Conservation (phyloP, 2,329 filamentous ascomycete species). For the Colletotrichum destructivum region DNA sequence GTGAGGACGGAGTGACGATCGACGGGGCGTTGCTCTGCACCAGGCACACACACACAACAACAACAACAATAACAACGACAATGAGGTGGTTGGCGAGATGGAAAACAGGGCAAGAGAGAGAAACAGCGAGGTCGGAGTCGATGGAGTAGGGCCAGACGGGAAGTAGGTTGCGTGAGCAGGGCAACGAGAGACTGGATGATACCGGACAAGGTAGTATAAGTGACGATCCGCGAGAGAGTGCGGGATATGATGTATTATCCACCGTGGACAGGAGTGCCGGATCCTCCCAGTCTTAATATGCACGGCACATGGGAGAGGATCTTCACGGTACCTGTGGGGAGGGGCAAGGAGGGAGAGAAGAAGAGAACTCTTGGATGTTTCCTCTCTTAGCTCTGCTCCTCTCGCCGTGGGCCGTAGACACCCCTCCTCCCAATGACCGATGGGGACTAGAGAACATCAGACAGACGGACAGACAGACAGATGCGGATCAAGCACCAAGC, state of each 20-base stretch:
- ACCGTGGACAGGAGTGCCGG: slow-evolving; percentile 26
- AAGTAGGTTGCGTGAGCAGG: slow-evolving; percentile 29
- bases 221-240: neutral
- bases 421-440: too few species aligned
- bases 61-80: neutral
- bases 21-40: neutral
- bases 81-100: slow-evolving; percentile 31
- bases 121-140: slow-evolving; percentile 11
- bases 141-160: slow-evolving; percentile 1
- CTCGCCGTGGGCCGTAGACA: neutral
- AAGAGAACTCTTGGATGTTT: slow-evolving; percentile 17
- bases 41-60: neutral
- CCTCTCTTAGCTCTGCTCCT: neutral
- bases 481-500: too few species aligned
- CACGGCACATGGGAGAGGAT: slow-evolving; percentile 29
- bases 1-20: neutral
- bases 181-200: slow-evolving; percentile 27
- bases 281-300: slow-evolving; percentile 40
- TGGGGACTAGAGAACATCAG: too few species aligned
- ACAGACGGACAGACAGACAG: too few species aligned
- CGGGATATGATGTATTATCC: slow-evolving; percentile 11
- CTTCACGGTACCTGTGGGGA: slow-evolving; percentile 9
- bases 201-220: slow-evolving; percentile 21
- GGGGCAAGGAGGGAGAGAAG: slow-evolving; percentile 22
- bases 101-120: slow-evolving; percentile 21